phyloP scores from a whole-genome alignment of 2,329 filamentous ascomycete genomes.

The Macrophomina phaseolina region DNA sequence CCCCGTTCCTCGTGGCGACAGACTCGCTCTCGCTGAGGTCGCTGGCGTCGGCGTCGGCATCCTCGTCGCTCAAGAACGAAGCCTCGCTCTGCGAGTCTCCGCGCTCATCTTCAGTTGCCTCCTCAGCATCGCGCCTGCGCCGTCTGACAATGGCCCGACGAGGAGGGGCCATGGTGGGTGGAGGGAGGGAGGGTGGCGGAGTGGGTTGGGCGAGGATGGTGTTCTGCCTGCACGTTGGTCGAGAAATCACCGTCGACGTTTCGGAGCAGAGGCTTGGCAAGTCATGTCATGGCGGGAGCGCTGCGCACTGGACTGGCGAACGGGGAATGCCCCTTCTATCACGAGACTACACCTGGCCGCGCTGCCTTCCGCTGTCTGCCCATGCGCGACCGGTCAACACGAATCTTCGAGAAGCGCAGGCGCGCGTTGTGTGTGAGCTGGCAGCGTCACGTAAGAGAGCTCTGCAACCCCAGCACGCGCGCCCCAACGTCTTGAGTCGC shows the following conservation, averaged over 20 bases:
- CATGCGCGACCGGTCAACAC: conserved; percentile 20
- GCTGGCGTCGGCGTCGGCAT: conserved; percentile 64
- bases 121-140: conserved; percentile 47
- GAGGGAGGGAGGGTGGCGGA: conserved; percentile 15
- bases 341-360: conserved; percentile 17
- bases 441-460: conserved; percentile 22
- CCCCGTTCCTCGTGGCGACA: conserved; percentile 29
- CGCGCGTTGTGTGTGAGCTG: conserved; percentile 24
- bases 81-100: conserved; percentile 68
- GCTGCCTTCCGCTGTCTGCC: conserved; percentile 12
- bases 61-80: conserved; percentile 63
- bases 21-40: conserved; percentile 61
- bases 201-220: conserved; percentile 26
- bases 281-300: conserved; percentile 27
- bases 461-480: conserved; percentile 19
- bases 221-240: conserved; percentile 25
- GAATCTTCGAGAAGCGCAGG: conserved; percentile 24
- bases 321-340: conserved; percentile 22
- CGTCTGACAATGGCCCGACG: conserved; percentile 44
- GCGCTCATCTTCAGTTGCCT: conserved; percentile 53
- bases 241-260: conserved; percentile 27
- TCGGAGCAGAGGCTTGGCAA: conserved; percentile 26
- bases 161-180: conserved; percentile 42
- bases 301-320: conserved; percentile 8
- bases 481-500: conserved; percentile 20